Evolutionary conservation across 2,329 filamentous ascomycete genomes (phyloP).

Genomic region (Pseudocercospora vitis): DNA sequence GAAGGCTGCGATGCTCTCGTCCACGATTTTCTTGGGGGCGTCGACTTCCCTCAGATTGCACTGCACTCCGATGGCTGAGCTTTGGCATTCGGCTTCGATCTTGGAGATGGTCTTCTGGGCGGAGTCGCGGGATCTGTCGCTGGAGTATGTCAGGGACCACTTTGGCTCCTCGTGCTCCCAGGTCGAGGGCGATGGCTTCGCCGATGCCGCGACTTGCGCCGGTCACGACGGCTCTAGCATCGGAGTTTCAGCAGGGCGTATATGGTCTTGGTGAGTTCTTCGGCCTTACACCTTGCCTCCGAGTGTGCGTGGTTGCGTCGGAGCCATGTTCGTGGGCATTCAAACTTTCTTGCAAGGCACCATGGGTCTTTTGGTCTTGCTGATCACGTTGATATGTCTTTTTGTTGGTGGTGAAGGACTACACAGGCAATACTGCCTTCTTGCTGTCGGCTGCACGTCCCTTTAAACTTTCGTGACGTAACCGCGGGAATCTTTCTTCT

Average conservation of each 20-base stretch:
- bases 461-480: no score
- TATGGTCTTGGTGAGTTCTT: neutral
- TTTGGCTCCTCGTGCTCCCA: slow-evolving; percentile 51
- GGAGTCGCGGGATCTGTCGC: slow-evolving; percentile 39
- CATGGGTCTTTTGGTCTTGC: no score
- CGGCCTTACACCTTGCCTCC: slow-evolving; percentile 28
- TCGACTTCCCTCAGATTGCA: slow-evolving; percentile 42
- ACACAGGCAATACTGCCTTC: no score
- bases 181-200: slow-evolving; percentile 48
- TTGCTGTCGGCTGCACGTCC: no score
- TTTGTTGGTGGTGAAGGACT: no score
- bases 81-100: slow-evolving; percentile 41
- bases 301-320: slow-evolving; percentile 22
- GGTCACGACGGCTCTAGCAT: slow-evolving; percentile 50
- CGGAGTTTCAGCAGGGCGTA: slow-evolving; percentile 27
- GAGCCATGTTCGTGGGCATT: slow-evolving; percentile 12
- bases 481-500: no score
- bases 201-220: slow-evolving; percentile 55
- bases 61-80: slow-evolving; percentile 41
- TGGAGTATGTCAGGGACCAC: slow-evolving; percentile 48
- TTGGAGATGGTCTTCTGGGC: slow-evolving; percentile 39
- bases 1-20: slow-evolving; percentile 40
- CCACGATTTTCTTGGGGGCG: slow-evolving; percentile 41
- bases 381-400: no score
- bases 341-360: neutral